These are phyloP conservation scores for Penicillium digitatum DNA, from an alignment of 2,329 filamentous ascomycete genomes.

Conservation along the genomic window DNA sequence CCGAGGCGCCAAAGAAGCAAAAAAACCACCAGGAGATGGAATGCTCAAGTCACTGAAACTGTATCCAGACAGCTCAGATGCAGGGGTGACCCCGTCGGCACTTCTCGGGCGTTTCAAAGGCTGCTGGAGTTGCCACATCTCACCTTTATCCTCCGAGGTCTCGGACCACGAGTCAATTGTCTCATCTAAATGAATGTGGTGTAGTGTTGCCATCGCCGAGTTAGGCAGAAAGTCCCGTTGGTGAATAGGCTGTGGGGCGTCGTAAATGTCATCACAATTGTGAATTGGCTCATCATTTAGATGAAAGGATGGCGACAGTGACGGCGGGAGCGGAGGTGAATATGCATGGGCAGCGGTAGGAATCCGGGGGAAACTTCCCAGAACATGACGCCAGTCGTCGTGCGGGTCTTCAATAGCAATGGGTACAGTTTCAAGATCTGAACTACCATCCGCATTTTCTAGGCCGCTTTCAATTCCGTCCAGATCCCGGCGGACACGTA, in stretches of 20 bases:
- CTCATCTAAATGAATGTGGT: conserved; percentile 61
- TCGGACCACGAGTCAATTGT: conserved; percentile 40
- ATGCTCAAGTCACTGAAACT: conserved; percentile 80
- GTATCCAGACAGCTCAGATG: conserved; percentile 59
- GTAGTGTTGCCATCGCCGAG: conserved; percentile 73
- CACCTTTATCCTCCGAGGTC: conserved; percentile 51
- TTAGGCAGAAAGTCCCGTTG: conserved; percentile 69
- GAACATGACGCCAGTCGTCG: conserved; percentile 58
- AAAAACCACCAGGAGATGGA: conserved; percentile 87
- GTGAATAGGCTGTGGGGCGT: conserved; percentile 33
- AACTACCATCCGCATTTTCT: conserved; percentile 21
- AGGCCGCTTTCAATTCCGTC: conserved; percentile 29
- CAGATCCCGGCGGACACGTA: conserved; percentile 35
- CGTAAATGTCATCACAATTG: conserved; percentile 15
- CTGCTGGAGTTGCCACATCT: conserved; percentile 60
- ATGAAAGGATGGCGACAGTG: conserved; percentile 8
- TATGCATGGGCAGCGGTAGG: conserved; percentile 26
- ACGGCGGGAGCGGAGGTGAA: conserved; percentile 13
- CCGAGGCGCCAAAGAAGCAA: conserved; percentile 73
- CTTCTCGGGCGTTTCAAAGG: conserved; percentile 47
- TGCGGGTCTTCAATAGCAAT: conserved; percentile 38
- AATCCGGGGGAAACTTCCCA: conserved; percentile 41
- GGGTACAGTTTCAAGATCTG: conserved; percentile 32
- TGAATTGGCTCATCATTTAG: conserved; percentile 18
- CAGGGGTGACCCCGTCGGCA: conserved; percentile 46